Evolutionary conservation across 2,329 filamentous ascomycete genomes (phyloP).

Genomic region (Lachnellula subtilissima): DNA sequence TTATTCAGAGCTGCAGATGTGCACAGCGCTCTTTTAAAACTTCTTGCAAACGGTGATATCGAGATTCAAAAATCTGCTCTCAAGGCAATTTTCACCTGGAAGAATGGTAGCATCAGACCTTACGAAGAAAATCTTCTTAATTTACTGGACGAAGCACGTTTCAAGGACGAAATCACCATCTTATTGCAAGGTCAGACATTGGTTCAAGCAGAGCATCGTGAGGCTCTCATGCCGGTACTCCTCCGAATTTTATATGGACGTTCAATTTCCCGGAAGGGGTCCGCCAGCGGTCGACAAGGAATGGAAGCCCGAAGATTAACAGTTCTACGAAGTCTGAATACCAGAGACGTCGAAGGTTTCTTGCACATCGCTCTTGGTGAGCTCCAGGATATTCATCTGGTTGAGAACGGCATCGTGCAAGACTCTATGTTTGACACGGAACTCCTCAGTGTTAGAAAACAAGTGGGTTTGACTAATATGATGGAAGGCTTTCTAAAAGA

Average conservation of each 20-base stretch:
- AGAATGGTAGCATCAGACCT: slow-evolving; percentile 65
- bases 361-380: slow-evolving; percentile 75
- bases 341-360: slow-evolving; percentile 73
- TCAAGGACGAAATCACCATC: slow-evolving; percentile 89
- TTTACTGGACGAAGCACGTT: slow-evolving; percentile 82
- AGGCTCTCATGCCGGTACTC: slow-evolving; percentile 76
- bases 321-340: slow-evolving; percentile 70
- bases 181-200: slow-evolving; percentile 73
- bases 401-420: slow-evolving; percentile 36
- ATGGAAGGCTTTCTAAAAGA: slow-evolving; percentile 80
- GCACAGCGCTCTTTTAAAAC: slow-evolving; percentile 65
- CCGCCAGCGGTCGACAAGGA: slow-evolving; percentile 71
- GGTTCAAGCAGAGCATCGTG: slow-evolving; percentile 68
- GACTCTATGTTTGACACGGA: slow-evolving; percentile 51
- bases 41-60: slow-evolving; percentile 82
- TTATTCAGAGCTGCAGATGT: slow-evolving; percentile 75
- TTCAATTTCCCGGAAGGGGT: slow-evolving; percentile 75
- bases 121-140: slow-evolving; percentile 85
- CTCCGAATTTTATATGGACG: slow-evolving; percentile 85
- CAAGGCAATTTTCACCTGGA: slow-evolving; percentile 86
- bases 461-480: slow-evolving; percentile 90
- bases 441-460: slow-evolving; percentile 65
- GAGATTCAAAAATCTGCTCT: slow-evolving; percentile 84
- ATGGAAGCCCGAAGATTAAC: slow-evolving; percentile 77
- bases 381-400: slow-evolving; percentile 56